A percentile compares a stretch with the other conserved stretches of the same genome.
These are phyloP conservation scores for Erythrophleum fordii DNA, from an alignment of 306 rosid species.

Conservation along the genomic window DNA sequence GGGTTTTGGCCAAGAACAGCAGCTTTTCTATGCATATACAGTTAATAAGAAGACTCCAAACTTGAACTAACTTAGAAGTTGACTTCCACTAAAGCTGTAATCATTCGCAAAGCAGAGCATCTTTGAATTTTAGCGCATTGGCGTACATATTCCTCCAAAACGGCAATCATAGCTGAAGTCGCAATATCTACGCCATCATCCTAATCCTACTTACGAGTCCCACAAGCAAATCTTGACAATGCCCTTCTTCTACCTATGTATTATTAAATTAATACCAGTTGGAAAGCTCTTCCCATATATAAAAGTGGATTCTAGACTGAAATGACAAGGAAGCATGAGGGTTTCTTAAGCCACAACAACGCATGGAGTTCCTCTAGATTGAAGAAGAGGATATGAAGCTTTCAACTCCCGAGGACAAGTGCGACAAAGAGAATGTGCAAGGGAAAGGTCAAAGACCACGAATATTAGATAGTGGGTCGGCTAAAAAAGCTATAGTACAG, in stretches of 20 bases:
- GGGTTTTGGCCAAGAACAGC: background rate
- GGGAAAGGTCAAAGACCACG: background rate
- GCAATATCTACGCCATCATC: background rate
- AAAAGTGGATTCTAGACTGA: constrained; percentile 5
- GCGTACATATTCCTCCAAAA: constrained; percentile 22
- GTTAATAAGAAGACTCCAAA: constrained; percentile 1
- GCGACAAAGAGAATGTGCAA: background rate
- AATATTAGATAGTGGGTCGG: constrained; percentile 43
- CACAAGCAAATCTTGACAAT: background rate
- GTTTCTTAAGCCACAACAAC: background rate
- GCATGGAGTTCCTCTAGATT: background rate
- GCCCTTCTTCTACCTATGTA: background rate
- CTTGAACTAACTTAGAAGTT: constrained; percentile 10
- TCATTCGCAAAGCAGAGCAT: constrained; percentile 43
- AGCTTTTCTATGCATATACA: background rate
- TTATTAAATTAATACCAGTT: background rate
- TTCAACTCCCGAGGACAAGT: background rate
- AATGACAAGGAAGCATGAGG: constrained; percentile 27
- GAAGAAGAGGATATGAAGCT: background rate
- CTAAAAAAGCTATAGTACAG: background rate
- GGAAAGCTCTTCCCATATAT: background rate
- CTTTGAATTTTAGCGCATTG: constrained; percentile 45
- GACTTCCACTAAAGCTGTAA: constrained; percentile 41
- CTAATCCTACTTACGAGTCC: background rate
- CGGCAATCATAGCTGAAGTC: background rate